Evolutionary conservation across 2,329 filamentous ascomycete genomes (phyloP).

Genomic region (Fusarium sp.): DNA sequence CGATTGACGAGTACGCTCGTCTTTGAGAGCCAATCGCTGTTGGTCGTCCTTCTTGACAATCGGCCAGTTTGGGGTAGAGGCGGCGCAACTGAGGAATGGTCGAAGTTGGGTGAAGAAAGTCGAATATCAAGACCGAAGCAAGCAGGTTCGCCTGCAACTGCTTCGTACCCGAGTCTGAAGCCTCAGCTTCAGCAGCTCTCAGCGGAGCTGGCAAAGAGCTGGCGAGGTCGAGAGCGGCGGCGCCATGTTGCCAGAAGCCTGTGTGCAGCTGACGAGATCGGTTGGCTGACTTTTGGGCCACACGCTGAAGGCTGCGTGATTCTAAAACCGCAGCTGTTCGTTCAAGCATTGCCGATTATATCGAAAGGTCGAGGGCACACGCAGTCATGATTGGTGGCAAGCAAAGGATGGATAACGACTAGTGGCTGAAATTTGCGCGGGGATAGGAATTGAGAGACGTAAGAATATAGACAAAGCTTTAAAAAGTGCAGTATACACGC

Average conservation of each 20-base stretch:
- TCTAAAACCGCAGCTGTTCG: constrained; percentile 67
- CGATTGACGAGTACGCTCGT: constrained; percentile 45
- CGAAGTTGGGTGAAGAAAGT: constrained; percentile 65
- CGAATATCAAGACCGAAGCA: constrained; percentile 63
- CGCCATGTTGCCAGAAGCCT: constrained; percentile 66
- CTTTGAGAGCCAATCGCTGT: constrained; percentile 33
- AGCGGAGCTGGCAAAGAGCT: constrained; percentile 54
- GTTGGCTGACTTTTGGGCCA: constrained; percentile 57
- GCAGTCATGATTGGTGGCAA: constrained; percentile 43
- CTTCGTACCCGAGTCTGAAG: constrained; percentile 40
- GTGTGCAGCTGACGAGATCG: constrained; percentile 59
- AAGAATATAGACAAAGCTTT: background rate
- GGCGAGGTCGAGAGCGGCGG: constrained; percentile 60
- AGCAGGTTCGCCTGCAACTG: constrained; percentile 48
- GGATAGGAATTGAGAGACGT: constrained; percentile 22
- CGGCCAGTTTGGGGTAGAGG: constrained; percentile 47
- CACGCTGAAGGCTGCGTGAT: constrained; percentile 65
- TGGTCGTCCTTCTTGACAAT: constrained; percentile 35
- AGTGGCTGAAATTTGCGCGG: constrained; percentile 1
- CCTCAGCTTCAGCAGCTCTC: constrained; percentile 39
- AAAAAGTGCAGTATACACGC: constrained; percentile 3
- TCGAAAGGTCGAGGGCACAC: constrained; percentile 14
- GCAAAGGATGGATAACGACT: constrained; percentile 8
- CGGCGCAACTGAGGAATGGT: constrained; percentile 57
- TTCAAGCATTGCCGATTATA: constrained; percentile 61